phyloP scores from a whole-genome alignment of 1,139 yeast genomes.

The Candida freyschussii region DNA sequence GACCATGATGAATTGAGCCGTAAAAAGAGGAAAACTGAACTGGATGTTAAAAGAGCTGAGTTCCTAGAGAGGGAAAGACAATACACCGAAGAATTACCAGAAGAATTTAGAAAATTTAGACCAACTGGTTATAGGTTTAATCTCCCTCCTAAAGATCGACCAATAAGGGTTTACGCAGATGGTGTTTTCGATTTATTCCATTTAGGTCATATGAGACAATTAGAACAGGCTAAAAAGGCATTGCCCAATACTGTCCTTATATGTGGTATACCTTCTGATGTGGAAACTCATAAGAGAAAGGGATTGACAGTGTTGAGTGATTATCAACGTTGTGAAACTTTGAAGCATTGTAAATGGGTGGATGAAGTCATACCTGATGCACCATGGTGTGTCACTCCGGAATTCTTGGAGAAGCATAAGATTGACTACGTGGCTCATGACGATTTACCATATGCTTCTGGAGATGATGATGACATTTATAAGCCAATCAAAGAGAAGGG shows the following conservation, averaged over 20 bases:
- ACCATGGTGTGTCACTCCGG: constrained; percentile 92
- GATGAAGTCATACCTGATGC: constrained; percentile 93
- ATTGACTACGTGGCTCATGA: constrained; percentile 98
- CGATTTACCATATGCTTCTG: constrained; percentile 89
- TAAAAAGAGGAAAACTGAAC: constrained; percentile 17
- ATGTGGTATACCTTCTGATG: constrained; percentile 88
- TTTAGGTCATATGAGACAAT: constrained; percentile 94
- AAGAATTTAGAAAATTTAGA: constrained; percentile 59
- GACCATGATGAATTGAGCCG: constrained; percentile 14
- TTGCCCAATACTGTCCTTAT: constrained; percentile 78
- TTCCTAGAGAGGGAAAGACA: constrained; percentile 48
- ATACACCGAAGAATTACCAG: constrained; percentile 58
- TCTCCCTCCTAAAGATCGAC: constrained; percentile 79
- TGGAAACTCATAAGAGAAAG: constrained; percentile 85
- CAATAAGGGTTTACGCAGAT: constrained; percentile 90
- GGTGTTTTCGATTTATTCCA: constrained; percentile 97
- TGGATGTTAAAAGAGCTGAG: constrained; percentile 20
- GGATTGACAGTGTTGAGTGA: constrained; percentile 91
- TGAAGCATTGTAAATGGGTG: constrained; percentile 92
- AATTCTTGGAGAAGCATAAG: constrained; percentile 68
- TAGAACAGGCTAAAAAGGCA: constrained; percentile 95
- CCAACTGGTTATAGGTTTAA: constrained; percentile 71
- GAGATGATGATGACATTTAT: constrained; percentile 85
- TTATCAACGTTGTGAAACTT: constrained; percentile 80
- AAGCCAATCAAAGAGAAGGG: constrained; percentile 88